A percentile compares a stretch with the other conserved stretches of the same genome.
These are phyloP conservation scores for Huntiella savannae DNA, from an alignment of 2,329 filamentous ascomycete species.

Conservation along the genomic window DNA sequence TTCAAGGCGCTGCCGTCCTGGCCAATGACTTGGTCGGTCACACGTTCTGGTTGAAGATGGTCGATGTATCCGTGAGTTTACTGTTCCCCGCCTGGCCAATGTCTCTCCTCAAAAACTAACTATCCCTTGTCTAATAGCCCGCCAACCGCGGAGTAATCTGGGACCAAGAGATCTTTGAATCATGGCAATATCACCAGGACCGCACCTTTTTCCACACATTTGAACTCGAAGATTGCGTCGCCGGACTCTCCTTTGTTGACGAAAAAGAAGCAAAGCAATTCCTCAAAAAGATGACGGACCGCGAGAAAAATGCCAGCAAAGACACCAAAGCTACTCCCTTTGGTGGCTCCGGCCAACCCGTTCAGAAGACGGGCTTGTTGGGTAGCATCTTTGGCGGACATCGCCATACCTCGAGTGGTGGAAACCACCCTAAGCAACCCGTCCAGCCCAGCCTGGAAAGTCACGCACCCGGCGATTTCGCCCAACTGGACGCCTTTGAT, in stretches of 20 bases:
- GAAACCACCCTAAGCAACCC: constrained; percentile 33
- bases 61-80: constrained; percentile 69
- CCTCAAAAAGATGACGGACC: constrained; percentile 90
- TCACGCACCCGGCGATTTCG: constrained; percentile 33
- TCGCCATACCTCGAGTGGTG: constrained; percentile 38
- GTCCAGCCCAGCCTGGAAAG: constrained; percentile 18
- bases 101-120: constrained; percentile 11
- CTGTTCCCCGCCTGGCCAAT: neutral
- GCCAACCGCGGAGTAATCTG: constrained; percentile 72
- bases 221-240: constrained; percentile 81
- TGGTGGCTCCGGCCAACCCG: constrained; percentile 27
- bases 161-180: constrained; percentile 96
- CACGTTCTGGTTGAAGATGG: constrained; percentile 94
- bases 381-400: constrained; percentile 43
- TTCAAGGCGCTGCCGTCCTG: constrained; percentile 81
- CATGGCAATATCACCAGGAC: constrained; percentile 89
- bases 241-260: constrained; percentile 79
- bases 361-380: constrained; percentile 27
- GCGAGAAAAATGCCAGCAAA: constrained; percentile 89
- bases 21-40: constrained; percentile 88
- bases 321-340: constrained; percentile 66
- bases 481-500: constrained; percentile 44
- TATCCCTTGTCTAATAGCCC: constrained; percentile 28
- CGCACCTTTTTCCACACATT: constrained; percentile 96
- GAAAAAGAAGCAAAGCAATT: constrained; percentile 97